These are phyloP conservation scores for Penicillium salamii DNA, from an alignment of 495 filamentous ascomycete genomes.

Conservation along the genomic window DNA sequence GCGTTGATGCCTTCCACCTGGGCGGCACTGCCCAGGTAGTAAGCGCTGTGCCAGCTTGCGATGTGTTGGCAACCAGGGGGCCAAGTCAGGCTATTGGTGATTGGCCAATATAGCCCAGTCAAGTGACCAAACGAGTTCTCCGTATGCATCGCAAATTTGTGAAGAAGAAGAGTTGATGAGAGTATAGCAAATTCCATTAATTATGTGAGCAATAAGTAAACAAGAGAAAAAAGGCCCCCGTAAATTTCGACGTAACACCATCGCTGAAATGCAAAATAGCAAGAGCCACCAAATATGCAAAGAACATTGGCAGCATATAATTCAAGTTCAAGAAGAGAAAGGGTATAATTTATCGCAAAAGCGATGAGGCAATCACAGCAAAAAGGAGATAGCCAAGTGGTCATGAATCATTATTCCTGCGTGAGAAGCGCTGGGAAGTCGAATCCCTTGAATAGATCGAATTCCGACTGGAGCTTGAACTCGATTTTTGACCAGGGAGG, in stretches of 20 bases:
- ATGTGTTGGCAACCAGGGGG: no score
- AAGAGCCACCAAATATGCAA: not conserved
- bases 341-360: not conserved
- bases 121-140: no score
- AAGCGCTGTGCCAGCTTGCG: no score
- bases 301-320: not conserved
- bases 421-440: not conserved
- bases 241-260: not conserved
- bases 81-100: no score
- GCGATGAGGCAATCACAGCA: not conserved
- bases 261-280: conserved; percentile 8
- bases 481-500: not conserved
- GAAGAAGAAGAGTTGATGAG: not conserved
- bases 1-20: no score
- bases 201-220: not conserved
- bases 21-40: no score
- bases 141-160: no score
- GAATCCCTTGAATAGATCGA: not conserved
- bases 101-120: no score
- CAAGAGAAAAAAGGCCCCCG: not conserved
- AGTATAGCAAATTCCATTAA: not conserved
- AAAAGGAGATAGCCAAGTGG: not conserved
- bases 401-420: not conserved
- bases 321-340: not conserved
- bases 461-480: not conserved